Evolutionary conservation across 176 grass and related monocot species (phyloP).

Genomic region (Metroxylon sagu): DNA sequence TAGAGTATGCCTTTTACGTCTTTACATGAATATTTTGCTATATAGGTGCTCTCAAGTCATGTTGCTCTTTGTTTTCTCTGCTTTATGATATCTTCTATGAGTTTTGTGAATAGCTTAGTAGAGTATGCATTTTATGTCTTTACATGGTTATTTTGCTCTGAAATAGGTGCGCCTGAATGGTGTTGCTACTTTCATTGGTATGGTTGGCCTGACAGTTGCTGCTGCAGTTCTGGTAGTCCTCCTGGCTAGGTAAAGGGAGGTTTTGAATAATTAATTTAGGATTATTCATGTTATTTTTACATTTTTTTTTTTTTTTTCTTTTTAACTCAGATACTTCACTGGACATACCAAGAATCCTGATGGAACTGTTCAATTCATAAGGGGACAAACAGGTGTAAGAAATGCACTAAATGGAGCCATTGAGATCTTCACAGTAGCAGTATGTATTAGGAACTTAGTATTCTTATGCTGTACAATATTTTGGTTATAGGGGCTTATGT

Average conservation of each 20-base stretch:
- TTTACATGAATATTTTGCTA: conserved; percentile 6
- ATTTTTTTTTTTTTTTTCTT: not conserved
- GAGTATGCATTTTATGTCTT: too few species aligned
- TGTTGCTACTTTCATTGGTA: conserved; percentile 93
- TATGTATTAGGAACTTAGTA: conserved; percentile 35
- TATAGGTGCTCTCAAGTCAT: conserved; percentile 85
- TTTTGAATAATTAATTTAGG: conserved; percentile 14
- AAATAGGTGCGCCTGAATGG: conserved; percentile 91
- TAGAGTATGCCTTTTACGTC: too few species aligned
- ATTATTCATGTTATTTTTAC: not conserved
- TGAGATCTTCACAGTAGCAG: conserved; percentile 88
- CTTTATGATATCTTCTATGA: not conserved
- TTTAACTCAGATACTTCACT: conserved; percentile 64
- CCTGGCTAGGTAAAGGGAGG: conserved; percentile 57
- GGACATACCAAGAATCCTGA: conserved; percentile 70
- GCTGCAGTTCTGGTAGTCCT: conserved; percentile 73
- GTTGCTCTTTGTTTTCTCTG: conserved; percentile 46
- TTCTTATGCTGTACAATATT: conserved; percentile 16
- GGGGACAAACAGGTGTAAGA: conserved; percentile 55
- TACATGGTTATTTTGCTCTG: conserved; percentile 13
- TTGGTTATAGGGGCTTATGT: conserved; percentile 22
- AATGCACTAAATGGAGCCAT: conserved; percentile 76
- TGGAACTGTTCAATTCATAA: conserved; percentile 73
- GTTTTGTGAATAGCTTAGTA: too few species aligned
- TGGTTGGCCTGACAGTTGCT: conserved; percentile 80